Evolutionary conservation across 2,329 filamentous ascomycete genomes (phyloP).

Genomic region (Fusarium gaditjirri): DNA sequence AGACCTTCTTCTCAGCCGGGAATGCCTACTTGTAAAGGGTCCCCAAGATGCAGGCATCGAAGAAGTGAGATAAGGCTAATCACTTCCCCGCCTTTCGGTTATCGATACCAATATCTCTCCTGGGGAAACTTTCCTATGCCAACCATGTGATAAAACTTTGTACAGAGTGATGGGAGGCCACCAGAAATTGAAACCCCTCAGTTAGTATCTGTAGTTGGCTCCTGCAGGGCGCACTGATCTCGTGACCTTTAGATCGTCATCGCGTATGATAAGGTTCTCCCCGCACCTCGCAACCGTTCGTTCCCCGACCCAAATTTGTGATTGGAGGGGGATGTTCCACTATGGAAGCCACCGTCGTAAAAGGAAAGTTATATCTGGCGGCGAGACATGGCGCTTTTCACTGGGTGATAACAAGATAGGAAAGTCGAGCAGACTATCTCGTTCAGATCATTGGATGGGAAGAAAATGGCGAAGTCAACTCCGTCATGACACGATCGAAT

Average conservation of each 20-base stretch:
- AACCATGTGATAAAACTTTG: no score
- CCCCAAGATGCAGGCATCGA: background rate
- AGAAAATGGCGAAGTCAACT: background rate
- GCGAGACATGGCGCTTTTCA: background rate
- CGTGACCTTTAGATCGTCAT: background rate
- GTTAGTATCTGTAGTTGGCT: background rate
- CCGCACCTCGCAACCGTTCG: background rate
- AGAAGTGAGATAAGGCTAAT: conserved; percentile 5
- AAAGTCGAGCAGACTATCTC: background rate
- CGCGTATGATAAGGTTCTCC: background rate
- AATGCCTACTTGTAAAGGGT: background rate
- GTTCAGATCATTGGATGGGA: background rate
- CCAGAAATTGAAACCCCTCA: background rate
- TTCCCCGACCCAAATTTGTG: background rate
- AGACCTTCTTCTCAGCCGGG: background rate
- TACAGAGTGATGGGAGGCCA: no score
- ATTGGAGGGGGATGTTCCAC: background rate
- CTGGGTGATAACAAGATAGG: background rate
- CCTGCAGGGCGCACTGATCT: background rate
- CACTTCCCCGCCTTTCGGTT: conserved; percentile 14
- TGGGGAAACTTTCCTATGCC: conserved; percentile 29
- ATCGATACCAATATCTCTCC: background rate
- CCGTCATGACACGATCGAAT: background rate
- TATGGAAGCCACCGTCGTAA: background rate
- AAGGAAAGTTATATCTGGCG: conserved; percentile 31